These are phyloP conservation scores for Epichloe amarillans DNA, from an alignment of 2,329 filamentous ascomycete genomes.

Conservation along the genomic window DNA sequence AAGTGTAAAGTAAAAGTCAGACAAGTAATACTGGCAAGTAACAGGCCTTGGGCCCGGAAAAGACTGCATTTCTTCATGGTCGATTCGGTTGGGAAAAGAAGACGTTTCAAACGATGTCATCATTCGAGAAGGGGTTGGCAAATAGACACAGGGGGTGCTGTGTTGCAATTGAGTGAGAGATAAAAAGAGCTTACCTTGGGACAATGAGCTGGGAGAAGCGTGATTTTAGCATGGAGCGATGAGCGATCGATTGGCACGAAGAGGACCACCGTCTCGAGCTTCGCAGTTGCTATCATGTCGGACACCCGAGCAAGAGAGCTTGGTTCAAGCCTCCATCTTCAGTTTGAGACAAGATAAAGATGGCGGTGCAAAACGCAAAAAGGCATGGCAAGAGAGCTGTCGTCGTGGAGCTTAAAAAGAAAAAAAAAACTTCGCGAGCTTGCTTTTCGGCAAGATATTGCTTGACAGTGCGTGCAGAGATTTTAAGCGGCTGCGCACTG, in stretches of 20 bases:
- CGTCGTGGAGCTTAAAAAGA: not conserved
- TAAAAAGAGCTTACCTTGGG: slow-evolving; percentile 13
- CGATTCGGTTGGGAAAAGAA: slow-evolving; percentile 86
- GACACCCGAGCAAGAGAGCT: not conserved
- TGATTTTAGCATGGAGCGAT: not conserved
- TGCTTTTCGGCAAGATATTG: slow-evolving; percentile 18
- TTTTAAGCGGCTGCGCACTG: slow-evolving; percentile 16
- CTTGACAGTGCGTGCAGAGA: slow-evolving; percentile 18
- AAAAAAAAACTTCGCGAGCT: not conserved
- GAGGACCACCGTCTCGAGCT: not conserved
- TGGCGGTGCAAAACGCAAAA: too few species aligned
- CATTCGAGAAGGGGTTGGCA: slow-evolving; percentile 30
- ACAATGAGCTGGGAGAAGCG: not conserved
- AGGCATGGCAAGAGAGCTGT: not conserved
- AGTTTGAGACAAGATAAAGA: not conserved
- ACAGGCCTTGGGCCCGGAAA: slow-evolving; percentile 57
- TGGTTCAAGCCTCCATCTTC: not conserved
- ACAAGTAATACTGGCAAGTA: slow-evolving; percentile 86
- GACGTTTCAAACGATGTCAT: slow-evolving; percentile 60
- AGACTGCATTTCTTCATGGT: slow-evolving; percentile 66
- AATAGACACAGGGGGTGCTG: not conserved
- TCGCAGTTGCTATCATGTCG: not conserved
- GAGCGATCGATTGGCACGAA: too few species aligned
- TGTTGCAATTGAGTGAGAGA: not conserved
- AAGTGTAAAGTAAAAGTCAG: slow-evolving; percentile 37